Conservation (phyloP, 768 basidiomycete species). For the Coprinopsis cinerea region DNA sequence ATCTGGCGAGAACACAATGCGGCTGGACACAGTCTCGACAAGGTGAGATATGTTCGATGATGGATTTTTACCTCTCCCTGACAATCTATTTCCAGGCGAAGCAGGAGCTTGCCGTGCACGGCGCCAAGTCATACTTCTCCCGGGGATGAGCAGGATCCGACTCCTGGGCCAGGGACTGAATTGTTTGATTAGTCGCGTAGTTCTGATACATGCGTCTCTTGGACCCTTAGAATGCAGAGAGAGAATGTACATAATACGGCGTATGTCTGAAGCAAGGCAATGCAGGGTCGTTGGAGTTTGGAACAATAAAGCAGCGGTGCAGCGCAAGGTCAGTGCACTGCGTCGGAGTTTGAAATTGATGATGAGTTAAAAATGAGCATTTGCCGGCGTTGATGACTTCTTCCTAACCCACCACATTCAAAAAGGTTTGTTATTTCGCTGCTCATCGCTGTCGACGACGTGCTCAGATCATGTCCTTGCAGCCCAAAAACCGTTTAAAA, state of each 20-base stretch:
- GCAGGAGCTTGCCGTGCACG: constrained; percentile 74
- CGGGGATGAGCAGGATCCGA: constrained; percentile 73
- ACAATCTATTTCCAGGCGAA: constrained; percentile 53
- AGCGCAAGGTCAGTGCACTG: constrained; percentile 28
- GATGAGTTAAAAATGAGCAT: constrained; percentile 31
- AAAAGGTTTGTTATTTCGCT: constrained; percentile 42
- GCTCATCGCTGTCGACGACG: constrained; percentile 10
- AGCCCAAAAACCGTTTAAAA: constrained; percentile 54
- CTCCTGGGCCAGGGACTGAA: constrained; percentile 6
- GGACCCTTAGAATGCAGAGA: constrained; percentile 7
- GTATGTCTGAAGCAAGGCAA: background rate
- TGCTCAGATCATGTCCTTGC: constrained; percentile 22
- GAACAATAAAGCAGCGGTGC: constrained; percentile 1
- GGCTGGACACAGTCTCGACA: constrained; percentile 84
- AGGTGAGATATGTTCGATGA: constrained; percentile 39
- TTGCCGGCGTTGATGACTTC: constrained; percentile 20
- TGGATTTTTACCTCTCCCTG: constrained; percentile 8
- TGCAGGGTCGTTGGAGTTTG: background rate
- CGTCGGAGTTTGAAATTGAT: constrained; percentile 39
- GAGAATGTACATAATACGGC: background rate
- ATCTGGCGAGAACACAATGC: constrained; percentile 49
- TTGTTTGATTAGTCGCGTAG: constrained; percentile 12
- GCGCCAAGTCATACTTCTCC: constrained; percentile 84
- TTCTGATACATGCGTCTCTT: background rate
- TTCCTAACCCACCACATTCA: constrained; percentile 61